phyloP scores from a whole-genome alignment of 2,329 filamentous ascomycete genomes.

The Penicillium sp. region DNA sequence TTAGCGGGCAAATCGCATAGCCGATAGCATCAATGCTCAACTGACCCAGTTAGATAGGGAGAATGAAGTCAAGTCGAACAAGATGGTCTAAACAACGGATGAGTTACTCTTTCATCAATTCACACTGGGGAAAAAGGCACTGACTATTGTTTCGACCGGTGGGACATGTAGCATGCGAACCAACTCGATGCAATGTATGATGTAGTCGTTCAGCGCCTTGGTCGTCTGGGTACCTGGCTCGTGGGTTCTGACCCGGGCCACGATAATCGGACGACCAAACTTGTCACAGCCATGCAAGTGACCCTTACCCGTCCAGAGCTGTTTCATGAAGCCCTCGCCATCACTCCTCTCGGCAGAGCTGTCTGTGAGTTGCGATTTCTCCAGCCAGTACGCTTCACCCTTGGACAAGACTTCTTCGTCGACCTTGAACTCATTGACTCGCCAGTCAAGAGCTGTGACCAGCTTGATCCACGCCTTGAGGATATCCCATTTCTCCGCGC shows the following conservation, averaged over 20 bases:
- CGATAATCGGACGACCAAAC: conserved; percentile 37
- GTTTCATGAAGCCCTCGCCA: conserved; percentile 34
- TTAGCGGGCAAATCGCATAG: background rate
- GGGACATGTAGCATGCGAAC: conserved; percentile 28
- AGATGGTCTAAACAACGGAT: conserved; percentile 64
- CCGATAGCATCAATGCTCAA: background rate
- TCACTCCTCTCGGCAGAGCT: conserved; percentile 27
- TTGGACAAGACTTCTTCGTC: conserved; percentile 33
- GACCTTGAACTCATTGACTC: conserved; percentile 32
- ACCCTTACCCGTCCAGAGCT: conserved; percentile 41
- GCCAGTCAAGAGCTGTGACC: conserved; percentile 41
- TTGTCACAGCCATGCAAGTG: conserved; percentile 41
- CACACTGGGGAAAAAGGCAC: background rate
- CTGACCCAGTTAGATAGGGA: conserved; percentile 84
- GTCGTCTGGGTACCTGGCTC: conserved; percentile 33
- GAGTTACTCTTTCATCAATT: no score
- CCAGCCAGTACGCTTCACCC: conserved; percentile 35
- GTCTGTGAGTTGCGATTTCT: conserved; percentile 20
- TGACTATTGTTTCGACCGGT: conserved; percentile 20
- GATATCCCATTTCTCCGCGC: conserved; percentile 44
- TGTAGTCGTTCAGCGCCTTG: conserved; percentile 39
- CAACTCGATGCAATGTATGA: conserved; percentile 44
- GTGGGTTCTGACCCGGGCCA: conserved; percentile 38
- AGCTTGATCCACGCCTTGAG: conserved; percentile 42
- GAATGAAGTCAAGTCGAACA: conserved; percentile 93